A percentile compares a stretch with the other conserved stretches of the same genome.
Evolutionary conservation across 208 protist species (phyloP).

Genomic region (Wallacemonas sp.): DNA sequence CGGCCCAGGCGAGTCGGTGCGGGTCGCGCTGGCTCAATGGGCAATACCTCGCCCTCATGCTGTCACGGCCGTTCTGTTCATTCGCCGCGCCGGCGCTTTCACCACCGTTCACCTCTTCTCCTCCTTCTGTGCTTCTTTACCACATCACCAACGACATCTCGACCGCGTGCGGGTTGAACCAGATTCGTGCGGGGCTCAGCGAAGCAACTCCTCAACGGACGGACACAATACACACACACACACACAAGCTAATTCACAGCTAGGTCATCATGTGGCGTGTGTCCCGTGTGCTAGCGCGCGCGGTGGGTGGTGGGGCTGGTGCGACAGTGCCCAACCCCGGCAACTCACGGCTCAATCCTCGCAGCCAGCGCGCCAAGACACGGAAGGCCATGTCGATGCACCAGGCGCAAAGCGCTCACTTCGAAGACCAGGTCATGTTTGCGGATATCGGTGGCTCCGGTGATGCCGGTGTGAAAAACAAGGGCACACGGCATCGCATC

Average conservation of each 20-base stretch:
- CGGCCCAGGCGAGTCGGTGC: no score
- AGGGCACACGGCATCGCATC: neutral
- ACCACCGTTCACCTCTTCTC: no score
- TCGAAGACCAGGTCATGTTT: constrained; percentile 63
- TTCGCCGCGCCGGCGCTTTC: no score
- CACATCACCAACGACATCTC: no score
- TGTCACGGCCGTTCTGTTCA: no score
- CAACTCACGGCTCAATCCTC: constrained; percentile 72
- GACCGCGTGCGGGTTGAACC: no score
- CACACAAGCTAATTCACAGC: neutral
- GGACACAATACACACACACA: neutral
- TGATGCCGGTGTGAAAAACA: neutral
- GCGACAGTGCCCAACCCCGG: constrained; percentile 34
- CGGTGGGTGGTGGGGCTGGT: neutral
- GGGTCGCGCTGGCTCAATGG: no score
- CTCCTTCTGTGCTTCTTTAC: no score
- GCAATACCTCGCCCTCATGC: no score
- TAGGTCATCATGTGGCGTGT: constrained; percentile 9
- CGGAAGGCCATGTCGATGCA: constrained; percentile 32
- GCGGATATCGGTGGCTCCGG: constrained; percentile 42
- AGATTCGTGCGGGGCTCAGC: no score
- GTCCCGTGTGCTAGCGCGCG: constrained; percentile 2
- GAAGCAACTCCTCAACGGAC: no score
- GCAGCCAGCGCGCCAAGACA: constrained; percentile 53
- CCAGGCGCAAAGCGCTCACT: constrained; percentile 23